Percentiles rank a stretch among this genome's conserved stretches.
phyloP scores from a whole-genome alignment of 495 filamentous ascomycete genomes.

The Trichodelitschia bisporula region DNA sequence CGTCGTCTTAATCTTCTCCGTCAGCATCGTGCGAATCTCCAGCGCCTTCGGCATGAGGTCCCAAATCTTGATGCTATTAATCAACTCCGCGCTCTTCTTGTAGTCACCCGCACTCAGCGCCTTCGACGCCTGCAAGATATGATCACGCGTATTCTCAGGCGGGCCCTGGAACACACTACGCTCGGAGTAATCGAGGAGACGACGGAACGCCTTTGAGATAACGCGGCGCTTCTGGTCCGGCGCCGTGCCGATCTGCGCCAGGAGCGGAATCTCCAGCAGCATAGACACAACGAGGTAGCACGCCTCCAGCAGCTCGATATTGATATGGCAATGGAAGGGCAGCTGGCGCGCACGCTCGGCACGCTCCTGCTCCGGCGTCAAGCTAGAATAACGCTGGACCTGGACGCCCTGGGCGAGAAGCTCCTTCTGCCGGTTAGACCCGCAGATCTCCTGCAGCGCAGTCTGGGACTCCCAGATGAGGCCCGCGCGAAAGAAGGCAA shows the following conservation, averaged over 20 bases:
- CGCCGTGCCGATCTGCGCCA: slow-evolving; percentile 86
- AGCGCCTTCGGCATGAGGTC: slow-evolving; percentile 77
- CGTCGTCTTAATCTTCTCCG: slow-evolving; percentile 94
- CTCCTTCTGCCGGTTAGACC: slow-evolving; percentile 91
- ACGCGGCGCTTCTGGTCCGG: slow-evolving; percentile 93
- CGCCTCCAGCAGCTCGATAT: slow-evolving; percentile 91
- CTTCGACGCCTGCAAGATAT: slow-evolving; percentile 96
- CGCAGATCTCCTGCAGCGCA: slow-evolving; percentile 91
- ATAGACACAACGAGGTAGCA: slow-evolving; percentile 97
- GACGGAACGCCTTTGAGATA: slow-evolving; percentile 98
- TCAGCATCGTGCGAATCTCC: slow-evolving; percentile 88
- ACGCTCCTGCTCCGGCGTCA: slow-evolving; percentile 90
- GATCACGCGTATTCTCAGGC: slow-evolving; percentile 93
- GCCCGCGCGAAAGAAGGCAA: slow-evolving; percentile 92
- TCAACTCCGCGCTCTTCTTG: slow-evolving; percentile 83
- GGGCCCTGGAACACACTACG: slow-evolving; percentile 96
- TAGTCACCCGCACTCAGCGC: slow-evolving; percentile 90
- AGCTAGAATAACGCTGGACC: slow-evolving; percentile 84
- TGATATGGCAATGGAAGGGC: slow-evolving; percentile 99
- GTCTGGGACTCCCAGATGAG: slow-evolving; percentile 94
- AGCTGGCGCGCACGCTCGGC: slow-evolving; percentile 89
- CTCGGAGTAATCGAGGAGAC: slow-evolving; percentile 98
- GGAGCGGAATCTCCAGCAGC: slow-evolving; percentile 91
- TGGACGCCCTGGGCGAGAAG: slow-evolving; percentile 92
- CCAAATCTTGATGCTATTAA: slow-evolving; percentile 98